These are phyloP conservation scores for Botrytis aclada DNA, from an alignment of 2,329 filamentous ascomycete species.

Conservation along the genomic window DNA sequence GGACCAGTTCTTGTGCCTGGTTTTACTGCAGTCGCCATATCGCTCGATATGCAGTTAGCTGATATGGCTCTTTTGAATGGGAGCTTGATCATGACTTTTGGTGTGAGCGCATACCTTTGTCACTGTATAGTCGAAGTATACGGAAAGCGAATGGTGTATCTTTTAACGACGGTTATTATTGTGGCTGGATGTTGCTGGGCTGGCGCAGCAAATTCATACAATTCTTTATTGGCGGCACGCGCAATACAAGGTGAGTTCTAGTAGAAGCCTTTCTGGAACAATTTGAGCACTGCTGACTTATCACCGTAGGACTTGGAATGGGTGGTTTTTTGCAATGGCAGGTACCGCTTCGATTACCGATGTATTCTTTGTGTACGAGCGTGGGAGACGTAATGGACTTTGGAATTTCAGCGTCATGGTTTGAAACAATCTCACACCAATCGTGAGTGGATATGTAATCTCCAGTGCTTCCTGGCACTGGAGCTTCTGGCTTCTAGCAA, in stretches of 20 bases:
- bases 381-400: not conserved
- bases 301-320: not conserved
- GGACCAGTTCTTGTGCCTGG: not conserved
- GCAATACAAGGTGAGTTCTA: not conserved
- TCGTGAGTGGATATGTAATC: not conserved
- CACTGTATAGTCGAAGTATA: not conserved
- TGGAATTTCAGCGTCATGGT: not conserved
- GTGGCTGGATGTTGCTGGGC: not conserved
- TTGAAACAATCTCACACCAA: not conserved
- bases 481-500: not conserved
- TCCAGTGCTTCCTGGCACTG: not conserved
- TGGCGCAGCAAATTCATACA: not conserved
- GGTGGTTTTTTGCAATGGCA: not conserved
- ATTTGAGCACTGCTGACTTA: not conserved
- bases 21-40: not conserved
- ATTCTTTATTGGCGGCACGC: not conserved
- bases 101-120: not conserved
- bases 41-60: not conserved
- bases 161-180: not conserved
- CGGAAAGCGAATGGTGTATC: not conserved
- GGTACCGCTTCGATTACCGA: not conserved
- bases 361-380: not conserved
- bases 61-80: not conserved
- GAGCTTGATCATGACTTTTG: not conserved
- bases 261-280: not conserved